Evolutionary conservation across 192 early-diverging fungal genomes (phyloP), one percentile per base, ranked within the genome.

Genomic region (Backusella circina): DNA sequence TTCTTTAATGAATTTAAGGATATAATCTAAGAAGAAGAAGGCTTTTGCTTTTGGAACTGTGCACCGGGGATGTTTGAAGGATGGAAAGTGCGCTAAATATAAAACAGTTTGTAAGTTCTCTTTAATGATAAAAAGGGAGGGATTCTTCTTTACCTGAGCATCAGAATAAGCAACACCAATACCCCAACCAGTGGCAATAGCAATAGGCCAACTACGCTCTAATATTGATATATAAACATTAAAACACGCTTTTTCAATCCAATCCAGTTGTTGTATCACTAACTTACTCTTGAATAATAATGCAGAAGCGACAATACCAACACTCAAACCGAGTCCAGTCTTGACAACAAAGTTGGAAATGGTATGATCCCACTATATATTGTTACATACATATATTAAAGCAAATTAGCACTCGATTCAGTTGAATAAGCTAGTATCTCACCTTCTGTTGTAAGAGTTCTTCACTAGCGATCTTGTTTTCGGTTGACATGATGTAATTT

Each of bases 121-220:
- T 18, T 44, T n/a, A n/a, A n/a, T n/a, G n/a, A n/a, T n/a, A n/a
- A n/a, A n/a, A n/a, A n/a, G n/a, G n/a, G n/a, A n/a, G n/a, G n/a
- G n/a, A n/a, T n/a, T 47, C 5, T n/a, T 37, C 18, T 7, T 74
- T 78, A 82, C 80, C 81, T 94, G 90, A 73, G 92, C 93, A 57
- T 96, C 91, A 35, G 91, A 91, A 74, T 94, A 92, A 32, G 95
- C 90, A 16, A 92, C 88, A 67, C 95, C 95, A 33, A 94, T 85
- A 36, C 94, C 95, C 64, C 91, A 90, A 30, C 95, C 95, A 33
- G 92, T 92, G 10, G 91, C 86, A 64, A 95, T 85, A 65, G 93
- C 91, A 76, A 96, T 92, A 44, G 95, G 95, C 94, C 94, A 96
- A 65, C 87, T 89, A 79, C 90, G 87, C 86, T 90, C 92, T 93